Conservation (phyloP, 805 yeast genomes). For the Cyberlindnera mississippiensis region DNA sequence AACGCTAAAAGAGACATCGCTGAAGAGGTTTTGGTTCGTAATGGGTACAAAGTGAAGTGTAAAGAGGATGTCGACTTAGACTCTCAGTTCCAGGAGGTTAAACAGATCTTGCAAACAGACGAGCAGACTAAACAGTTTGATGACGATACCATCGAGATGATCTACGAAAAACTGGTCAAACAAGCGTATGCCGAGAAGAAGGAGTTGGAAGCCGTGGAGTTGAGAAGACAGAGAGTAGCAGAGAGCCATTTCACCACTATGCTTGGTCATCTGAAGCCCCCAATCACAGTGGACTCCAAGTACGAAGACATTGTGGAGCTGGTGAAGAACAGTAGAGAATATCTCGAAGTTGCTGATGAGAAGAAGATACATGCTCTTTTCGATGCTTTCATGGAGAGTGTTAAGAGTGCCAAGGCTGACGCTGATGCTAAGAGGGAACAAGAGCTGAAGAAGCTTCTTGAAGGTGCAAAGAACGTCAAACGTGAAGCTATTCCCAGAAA, state of each 20-base stretch:
- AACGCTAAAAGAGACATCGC: conserved; percentile 58
- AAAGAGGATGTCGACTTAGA: conserved; percentile 21
- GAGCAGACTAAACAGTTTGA: conserved; percentile 27
- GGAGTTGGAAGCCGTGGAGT: conserved; percentile 20
- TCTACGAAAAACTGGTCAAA: conserved; percentile 27
- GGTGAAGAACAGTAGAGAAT: conserved; percentile 32
- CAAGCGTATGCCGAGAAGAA: conserved; percentile 25
- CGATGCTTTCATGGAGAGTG: conserved; percentile 16
- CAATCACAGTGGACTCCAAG: conserved; percentile 25
- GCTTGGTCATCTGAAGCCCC: conserved; percentile 25
- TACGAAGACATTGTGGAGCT: conserved; percentile 36
- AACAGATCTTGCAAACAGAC: conserved; percentile 19
- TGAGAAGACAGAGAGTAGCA: conserved; percentile 20
- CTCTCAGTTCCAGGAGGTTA: conserved; percentile 13
- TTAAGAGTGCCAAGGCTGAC: too few relatives aligned
- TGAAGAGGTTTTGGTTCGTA: conserved; percentile 44
- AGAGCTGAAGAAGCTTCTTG: conserved; percentile 20
- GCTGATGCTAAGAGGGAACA: conserved; percentile 24
- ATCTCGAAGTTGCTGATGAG: conserved; percentile 32
- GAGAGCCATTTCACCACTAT: conserved; percentile 26
- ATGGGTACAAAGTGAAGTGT: conserved; percentile 25
- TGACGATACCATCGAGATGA: conserved; percentile 27
- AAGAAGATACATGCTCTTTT: conserved; percentile 29
- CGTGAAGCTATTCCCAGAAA: conserved; percentile 13
- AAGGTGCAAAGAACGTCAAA: conserved; percentile 18